phyloP scores from a whole-genome alignment of 495 filamentous ascomycete species.

The Talaromyces thailandensis region DNA sequence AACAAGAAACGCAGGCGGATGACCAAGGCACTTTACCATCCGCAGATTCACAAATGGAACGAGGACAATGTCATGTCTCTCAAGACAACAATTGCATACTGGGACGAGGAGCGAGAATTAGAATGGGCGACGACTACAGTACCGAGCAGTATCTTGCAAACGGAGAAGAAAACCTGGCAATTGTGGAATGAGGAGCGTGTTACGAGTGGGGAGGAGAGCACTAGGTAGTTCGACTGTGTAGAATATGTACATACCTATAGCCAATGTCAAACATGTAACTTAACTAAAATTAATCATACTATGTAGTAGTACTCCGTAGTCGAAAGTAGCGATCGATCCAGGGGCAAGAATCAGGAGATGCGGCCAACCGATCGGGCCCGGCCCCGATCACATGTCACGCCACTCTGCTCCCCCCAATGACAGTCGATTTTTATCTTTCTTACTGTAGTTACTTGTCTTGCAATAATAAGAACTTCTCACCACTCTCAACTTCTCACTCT shows the following conservation, averaged over 20 bases:
- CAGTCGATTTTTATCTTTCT: not conserved
- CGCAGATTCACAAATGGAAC: conserved; percentile 8
- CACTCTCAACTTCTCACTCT: not conserved
- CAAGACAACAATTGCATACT: conserved; percentile 8
- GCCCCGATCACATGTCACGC: conserved; percentile 31
- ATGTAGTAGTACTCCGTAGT: no score
- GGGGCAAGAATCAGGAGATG: conserved; percentile 2
- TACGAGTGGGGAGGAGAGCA: not conserved
- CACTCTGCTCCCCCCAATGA: conserved; percentile 12
- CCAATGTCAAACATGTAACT: no score
- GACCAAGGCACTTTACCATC: conserved; percentile 9
- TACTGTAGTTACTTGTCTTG: not conserved
- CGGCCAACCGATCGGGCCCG: not conserved
- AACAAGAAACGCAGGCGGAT: conserved; percentile 7
- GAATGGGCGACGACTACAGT: conserved; percentile 11
- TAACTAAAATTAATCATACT: no score
- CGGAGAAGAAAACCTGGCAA: conserved; percentile 5
- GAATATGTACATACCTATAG: not conserved
- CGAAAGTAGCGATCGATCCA: not conserved
- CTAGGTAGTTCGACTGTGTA: not conserved
- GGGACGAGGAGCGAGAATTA: conserved; percentile 26
- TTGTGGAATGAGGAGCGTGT: conserved; percentile 11
- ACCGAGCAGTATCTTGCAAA: conserved; percentile 9
- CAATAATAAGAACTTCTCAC: not conserved
- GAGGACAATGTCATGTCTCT: conserved; percentile 9